Percentiles rank a stretch among this genome's conserved stretches.
phyloP scores from a whole-genome alignment of 805 yeast genomes.

The Metschnikowia proteae region DNA sequence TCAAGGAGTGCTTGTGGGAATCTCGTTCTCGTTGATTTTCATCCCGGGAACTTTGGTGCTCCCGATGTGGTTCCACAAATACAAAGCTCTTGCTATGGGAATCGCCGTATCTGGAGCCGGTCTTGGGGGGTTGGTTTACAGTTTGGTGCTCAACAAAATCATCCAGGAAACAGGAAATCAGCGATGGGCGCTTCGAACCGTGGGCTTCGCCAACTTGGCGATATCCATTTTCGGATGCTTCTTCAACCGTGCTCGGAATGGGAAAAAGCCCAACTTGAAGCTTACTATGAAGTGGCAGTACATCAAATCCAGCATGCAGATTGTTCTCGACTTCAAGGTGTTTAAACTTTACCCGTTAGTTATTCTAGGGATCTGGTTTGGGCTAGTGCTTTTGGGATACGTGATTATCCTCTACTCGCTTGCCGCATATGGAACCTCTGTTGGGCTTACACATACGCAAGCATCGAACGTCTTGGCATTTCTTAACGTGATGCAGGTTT shows the following conservation, averaged over 20 bases:
- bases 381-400: conserved; percentile 36
- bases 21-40: conserved; percentile 51
- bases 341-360: conserved; percentile 24
- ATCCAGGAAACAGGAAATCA: conserved; percentile 39
- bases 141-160: conserved; percentile 40
- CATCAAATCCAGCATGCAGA: conserved; percentile 22
- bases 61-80: conserved; percentile 70
- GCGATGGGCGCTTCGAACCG: conserved; percentile 42
- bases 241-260: conserved; percentile 45
- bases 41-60: conserved; percentile 58
- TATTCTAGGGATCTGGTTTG: conserved; percentile 32
- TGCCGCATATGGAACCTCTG: conserved; percentile 36
- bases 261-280: conserved; percentile 23
- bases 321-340: conserved; percentile 34
- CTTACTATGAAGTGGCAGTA: conserved; percentile 21
- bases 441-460: conserved; percentile 42
- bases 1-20: conserved; percentile 63
- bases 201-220: conserved; percentile 32
- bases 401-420: conserved; percentile 34
- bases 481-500: conserved; percentile 40
- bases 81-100: conserved; percentile 54
- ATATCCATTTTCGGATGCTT: conserved; percentile 35
- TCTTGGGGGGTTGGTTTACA: conserved; percentile 48
- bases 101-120: conserved; percentile 48
- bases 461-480: conserved; percentile 33